Evolutionary conservation across 2,329 filamentous ascomycete genomes (phyloP), one percentile per base, ranked within the genome.

Genomic region (Cyanodermella asteris): DNA sequence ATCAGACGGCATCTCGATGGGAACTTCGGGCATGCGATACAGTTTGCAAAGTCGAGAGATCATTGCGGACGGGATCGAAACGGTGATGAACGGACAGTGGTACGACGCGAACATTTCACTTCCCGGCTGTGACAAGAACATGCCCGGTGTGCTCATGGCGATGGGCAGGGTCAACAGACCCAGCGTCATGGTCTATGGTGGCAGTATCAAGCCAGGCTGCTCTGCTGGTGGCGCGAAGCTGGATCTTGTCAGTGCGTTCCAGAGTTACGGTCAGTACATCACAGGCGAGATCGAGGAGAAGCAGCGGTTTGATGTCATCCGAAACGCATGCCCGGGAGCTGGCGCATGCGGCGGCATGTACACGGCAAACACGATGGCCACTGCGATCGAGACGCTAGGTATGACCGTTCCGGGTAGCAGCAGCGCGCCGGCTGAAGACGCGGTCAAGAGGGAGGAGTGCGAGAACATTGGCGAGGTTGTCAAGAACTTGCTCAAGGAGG

Each of bases 71-170:
- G 90, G 77, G 33, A 91, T 97, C 42, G 87, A 97, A 63, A 94
- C 87, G 5, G 87, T 97, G 40, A 97, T 94, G 82, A 74, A 81
- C 37, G 87, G 81, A 10, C 87, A 97, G 54, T 94, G 82, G 81
- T 94, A 97, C 47, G 87, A 97, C 50, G 84, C 71, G 38, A 94
- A 94, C 51, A 75, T 97, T 45, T 91, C 80, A 26, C 75, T 97
- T 40, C 87, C 87, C 9, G 87, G 87, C 24, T 97, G 87, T 53
- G 87, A 97, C 64, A 97, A 97, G 69, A 97, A 97, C 56, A 94
- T 97, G 87, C 81, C 81, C 2, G 77, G 77, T 49, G 77, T 87
- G 8, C 55, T 81, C 40, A 87, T 87, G 42, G 87, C 82, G 28
- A 93, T 93, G 77, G 84, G 81, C 18, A 68, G 87, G 38, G 70